A percentile compares a stretch with the other conserved stretches of the same genome.
phyloP scores from a whole-genome alignment of 768 basidiomycete species.

The Trichaptum fuscoviolaceum region DNA sequence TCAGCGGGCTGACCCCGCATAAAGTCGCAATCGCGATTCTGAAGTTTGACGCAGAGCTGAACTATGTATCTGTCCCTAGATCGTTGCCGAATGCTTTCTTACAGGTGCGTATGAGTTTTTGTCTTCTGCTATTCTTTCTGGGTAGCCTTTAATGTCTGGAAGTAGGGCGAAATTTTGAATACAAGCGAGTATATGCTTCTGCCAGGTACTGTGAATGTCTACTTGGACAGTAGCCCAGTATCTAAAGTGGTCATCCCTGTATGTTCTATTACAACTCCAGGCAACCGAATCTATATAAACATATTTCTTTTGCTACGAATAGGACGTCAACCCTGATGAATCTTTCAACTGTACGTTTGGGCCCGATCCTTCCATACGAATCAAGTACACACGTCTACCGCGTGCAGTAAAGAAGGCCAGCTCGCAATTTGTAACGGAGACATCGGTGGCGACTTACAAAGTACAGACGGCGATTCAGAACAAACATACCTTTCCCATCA shows the following conservation, averaged over 20 bases:
- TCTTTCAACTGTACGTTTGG: conserved; percentile 54
- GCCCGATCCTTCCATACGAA: conserved; percentile 23
- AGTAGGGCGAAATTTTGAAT: conserved; percentile 23
- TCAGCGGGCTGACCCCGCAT: conserved; percentile 49
- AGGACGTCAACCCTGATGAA: conserved; percentile 47
- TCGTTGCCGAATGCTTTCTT: conserved; percentile 23
- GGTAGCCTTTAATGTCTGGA: conserved; percentile 4
- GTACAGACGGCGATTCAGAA: conserved; percentile 18
- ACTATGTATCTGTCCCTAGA: conserved; percentile 20
- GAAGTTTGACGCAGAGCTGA: conserved; percentile 18
- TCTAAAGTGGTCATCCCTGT: conserved; percentile 21
- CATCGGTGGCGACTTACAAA: conserved; percentile 28
- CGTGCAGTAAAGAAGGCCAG: conserved; percentile 40
- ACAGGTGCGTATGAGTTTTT: conserved; percentile 34
- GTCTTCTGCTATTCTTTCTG: conserved; percentile 1
- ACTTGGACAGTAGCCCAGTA: conserved; percentile 24
- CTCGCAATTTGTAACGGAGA: conserved; percentile 26
- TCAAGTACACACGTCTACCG: conserved; percentile 42
- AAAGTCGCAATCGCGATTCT: conserved; percentile 25
- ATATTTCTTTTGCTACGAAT: background rate
- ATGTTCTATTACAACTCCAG: conserved; percentile 7
- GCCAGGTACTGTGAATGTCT: conserved; percentile 23
- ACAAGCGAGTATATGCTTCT: conserved; percentile 21
- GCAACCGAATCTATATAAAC: too few species aligned
- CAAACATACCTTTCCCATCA: conserved; percentile 41